These are phyloP conservation scores for Ceriops zippeliana DNA, from an alignment of 345 rosid genomes.

Conservation along the genomic window DNA sequence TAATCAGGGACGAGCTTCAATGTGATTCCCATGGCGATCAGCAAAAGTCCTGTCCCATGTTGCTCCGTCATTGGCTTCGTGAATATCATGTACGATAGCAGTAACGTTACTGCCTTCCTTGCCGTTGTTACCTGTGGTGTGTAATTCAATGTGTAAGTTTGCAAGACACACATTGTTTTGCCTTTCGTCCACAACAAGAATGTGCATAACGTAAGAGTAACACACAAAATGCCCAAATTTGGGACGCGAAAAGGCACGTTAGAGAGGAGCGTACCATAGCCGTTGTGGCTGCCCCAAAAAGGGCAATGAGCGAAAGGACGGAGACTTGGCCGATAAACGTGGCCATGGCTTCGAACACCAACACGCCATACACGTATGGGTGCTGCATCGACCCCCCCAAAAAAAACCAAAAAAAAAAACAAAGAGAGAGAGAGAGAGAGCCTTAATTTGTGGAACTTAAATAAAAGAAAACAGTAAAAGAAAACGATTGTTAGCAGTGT, in stretches of 20 bases:
- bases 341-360: slow-evolving; percentile 91
- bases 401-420: background rate
- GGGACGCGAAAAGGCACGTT: background rate
- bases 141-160: too few species aligned
- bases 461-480: background rate
- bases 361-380: slow-evolving; percentile 76
- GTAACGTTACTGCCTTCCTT: slow-evolving; percentile 66
- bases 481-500: background rate
- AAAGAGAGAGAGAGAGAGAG: background rate
- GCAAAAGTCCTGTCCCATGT: slow-evolving; percentile 65
- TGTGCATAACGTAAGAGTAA: too few species aligned
- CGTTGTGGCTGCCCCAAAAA: slow-evolving; percentile 94
- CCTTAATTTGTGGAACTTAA: background rate
- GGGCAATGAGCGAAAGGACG: slow-evolving; percentile 79
- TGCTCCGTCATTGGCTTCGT: slow-evolving; percentile 84
- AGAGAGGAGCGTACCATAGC: slow-evolving; percentile 58
- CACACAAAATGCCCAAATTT: background rate
- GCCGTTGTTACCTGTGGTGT: slow-evolving; percentile 52
- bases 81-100: slow-evolving; percentile 80
- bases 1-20: slow-evolving; percentile 50
- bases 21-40: slow-evolving; percentile 73
- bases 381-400: slow-evolving; percentile 34
- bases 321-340: slow-evolving; percentile 91
- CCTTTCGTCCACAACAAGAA: too few species aligned
- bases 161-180: too few species aligned